These are phyloP conservation scores for Pezicula carpinea DNA, from an alignment of 2,329 filamentous ascomycete species.

Conservation along the genomic window DNA sequence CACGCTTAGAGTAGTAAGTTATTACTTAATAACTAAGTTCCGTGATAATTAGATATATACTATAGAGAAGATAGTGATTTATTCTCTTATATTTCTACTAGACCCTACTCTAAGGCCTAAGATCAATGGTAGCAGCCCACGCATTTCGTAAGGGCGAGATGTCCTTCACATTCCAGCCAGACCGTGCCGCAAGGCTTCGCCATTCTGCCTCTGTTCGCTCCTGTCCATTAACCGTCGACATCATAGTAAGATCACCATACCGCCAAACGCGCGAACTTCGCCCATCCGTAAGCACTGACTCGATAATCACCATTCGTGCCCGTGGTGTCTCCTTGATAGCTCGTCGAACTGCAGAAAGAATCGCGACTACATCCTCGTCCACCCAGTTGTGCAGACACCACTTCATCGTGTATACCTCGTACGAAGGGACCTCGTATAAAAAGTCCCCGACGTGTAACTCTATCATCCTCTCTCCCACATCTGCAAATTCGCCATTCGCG, in stretches of 20 bases:
- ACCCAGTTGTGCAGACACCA: constrained; percentile 30
- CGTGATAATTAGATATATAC: too few species aligned
- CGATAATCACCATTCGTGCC: constrained; percentile 33
- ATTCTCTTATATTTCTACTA: too few species aligned
- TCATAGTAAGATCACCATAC: constrained; percentile 39
- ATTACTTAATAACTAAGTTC: too few species aligned
- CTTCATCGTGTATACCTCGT: constrained; percentile 23
- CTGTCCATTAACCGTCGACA: too few species aligned
- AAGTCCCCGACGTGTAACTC: constrained; percentile 35
- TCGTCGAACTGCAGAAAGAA: constrained; percentile 20
- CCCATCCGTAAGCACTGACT: constrained; percentile 31
- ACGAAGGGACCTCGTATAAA: constrained; percentile 28
- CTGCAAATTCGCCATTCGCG: constrained; percentile 26
- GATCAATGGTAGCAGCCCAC: too few species aligned
- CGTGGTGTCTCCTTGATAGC: constrained; percentile 23
- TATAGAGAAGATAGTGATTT: too few species aligned
- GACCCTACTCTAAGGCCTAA: too few species aligned
- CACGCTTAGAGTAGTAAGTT: too few species aligned
- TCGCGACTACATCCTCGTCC: constrained; percentile 7
- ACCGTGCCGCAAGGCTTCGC: too few species aligned
- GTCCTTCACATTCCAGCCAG: too few species aligned
- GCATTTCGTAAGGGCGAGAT: too few species aligned
- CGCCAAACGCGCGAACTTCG: constrained; percentile 26
- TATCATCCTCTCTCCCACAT: constrained; percentile 28
- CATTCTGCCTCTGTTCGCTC: too few species aligned